Conservation (phyloP, 352 stramenopile species). For the Globisporangium spiculum region DNA sequence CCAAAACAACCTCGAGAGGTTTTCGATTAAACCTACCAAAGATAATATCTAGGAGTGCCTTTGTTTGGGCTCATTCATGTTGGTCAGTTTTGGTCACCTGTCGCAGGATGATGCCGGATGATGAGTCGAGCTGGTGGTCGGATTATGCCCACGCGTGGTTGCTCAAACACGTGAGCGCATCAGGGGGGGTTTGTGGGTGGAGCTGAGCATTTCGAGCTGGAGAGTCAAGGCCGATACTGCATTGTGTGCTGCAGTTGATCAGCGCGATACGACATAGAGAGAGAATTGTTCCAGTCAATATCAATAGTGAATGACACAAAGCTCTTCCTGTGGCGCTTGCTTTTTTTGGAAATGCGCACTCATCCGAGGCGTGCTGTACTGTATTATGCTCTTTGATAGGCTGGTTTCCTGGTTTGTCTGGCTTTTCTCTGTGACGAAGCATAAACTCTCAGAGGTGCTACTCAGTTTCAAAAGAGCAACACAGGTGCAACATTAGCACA, state of each 20-base stretch:
- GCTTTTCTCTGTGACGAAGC: neutral
- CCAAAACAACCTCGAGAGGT: neutral
- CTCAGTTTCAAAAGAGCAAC: neutral
- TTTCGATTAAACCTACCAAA: constrained; percentile 14
- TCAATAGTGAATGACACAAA: too few species aligned
- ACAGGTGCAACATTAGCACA: too few species aligned
- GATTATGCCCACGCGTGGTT: neutral
- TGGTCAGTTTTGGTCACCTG: neutral
- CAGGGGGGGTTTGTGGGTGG: too few species aligned
- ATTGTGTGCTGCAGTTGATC: neutral
- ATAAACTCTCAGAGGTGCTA: neutral
- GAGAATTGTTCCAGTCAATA: too few species aligned
- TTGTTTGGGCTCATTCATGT: too few species aligned
- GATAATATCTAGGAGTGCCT: neutral
- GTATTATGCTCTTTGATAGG: neutral
- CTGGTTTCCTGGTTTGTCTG: neutral
- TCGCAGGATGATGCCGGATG: neutral
- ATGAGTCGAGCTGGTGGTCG: neutral
- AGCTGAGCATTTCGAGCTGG: neutral
- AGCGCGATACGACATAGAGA: neutral
- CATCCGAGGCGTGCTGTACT: neutral
- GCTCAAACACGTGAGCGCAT: neutral
- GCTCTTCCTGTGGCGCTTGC: neutral
- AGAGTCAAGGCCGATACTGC: neutral
- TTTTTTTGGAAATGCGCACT: neutral